phyloP scores from a whole-genome alignment of 2,329 filamentous ascomycete species.

The Phaeosphaeriaceae sp. region DNA sequence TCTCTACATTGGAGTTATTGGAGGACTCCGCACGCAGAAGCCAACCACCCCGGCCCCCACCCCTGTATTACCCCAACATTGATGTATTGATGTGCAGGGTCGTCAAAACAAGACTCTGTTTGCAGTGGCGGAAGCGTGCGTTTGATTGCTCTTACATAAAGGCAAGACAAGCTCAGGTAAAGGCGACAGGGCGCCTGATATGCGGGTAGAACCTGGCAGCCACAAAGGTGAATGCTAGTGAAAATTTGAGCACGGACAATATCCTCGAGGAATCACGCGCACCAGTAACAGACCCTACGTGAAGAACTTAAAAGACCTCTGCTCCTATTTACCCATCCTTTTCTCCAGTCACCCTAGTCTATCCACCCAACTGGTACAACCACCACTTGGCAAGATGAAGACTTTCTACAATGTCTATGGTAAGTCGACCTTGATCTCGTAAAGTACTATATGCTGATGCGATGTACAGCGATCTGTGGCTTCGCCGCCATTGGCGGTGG shows the following conservation, averaged over 20 bases:
- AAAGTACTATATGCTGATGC: not conserved
- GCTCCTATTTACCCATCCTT: not conserved
- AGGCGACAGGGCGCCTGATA: constrained; percentile 1
- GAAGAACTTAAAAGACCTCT: constrained; percentile 18
- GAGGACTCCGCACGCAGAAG: constrained; percentile 10
- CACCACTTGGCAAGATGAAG: constrained; percentile 40
- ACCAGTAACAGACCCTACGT: constrained; percentile 1
- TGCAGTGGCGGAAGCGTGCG: constrained; percentile 25
- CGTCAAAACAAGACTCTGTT: constrained; percentile 25
- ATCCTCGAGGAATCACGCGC: constrained; percentile 27
- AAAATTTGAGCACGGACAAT: constrained; percentile 17
- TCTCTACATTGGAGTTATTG: constrained; percentile 11
- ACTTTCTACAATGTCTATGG: constrained; percentile 62
- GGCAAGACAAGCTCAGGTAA: not conserved
- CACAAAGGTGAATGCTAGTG: not conserved
- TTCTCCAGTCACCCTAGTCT: constrained; percentile 7
- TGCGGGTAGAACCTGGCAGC: constrained; percentile 1
- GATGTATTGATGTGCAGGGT: constrained; percentile 19
- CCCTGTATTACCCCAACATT: constrained; percentile 35
- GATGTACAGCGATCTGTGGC: constrained; percentile 54
- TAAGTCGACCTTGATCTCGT: not conserved
- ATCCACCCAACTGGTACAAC: constrained; percentile 15
- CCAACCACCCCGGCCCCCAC: constrained; percentile 2
- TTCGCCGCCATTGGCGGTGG: constrained; percentile 66
- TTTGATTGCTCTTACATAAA: not conserved